Evolutionary conservation across 257 asterid genomes (phyloP).

Genomic region (Przewalskia tangutica): DNA sequence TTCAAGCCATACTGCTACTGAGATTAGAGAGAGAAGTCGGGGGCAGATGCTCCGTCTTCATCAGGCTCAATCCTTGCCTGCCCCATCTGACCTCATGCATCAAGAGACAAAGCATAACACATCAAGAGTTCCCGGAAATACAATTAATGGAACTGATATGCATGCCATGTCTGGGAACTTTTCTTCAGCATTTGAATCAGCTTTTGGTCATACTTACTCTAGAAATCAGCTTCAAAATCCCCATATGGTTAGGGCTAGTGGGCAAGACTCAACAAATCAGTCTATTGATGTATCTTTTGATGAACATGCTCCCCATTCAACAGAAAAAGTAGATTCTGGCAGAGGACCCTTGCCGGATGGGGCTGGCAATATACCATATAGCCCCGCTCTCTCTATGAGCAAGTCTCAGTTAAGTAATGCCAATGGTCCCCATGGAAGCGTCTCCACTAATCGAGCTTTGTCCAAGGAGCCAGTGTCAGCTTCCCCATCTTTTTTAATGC

Average conservation of each 20-base stretch:
- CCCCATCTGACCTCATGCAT: constrained; percentile 13
- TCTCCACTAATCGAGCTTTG: constrained; percentile 21
- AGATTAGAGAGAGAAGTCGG: constrained; percentile 32
- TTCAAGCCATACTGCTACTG: constrained; percentile 29
- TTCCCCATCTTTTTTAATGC: constrained; percentile 23
- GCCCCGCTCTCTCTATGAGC: constrained; percentile 20
- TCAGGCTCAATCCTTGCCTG: constrained; percentile 29
- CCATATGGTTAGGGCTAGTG: constrained; percentile 33
- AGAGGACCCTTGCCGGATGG: constrained; percentile 24
- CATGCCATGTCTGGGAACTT: constrained; percentile 36
- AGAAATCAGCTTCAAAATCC: constrained; percentile 43
- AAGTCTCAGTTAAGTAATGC: constrained; percentile 21
- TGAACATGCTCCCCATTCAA: constrained; percentile 12
- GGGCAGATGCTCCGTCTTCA: constrained; percentile 18
- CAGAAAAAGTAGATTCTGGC: constrained; percentile 31
- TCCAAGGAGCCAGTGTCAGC: constrained; percentile 19
- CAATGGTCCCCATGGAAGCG: constrained; percentile 29
- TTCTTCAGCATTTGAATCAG: constrained; percentile 19
- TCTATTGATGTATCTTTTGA: constrained; percentile 13
- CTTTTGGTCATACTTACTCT: constrained; percentile 31
- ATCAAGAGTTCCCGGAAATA: constrained; percentile 23
- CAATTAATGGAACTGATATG: constrained; percentile 20
- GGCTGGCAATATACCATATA: constrained; percentile 23
- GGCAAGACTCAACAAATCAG: constrained; percentile 26
- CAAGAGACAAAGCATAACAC: constrained; percentile 22